These are phyloP conservation scores for Candida loeiensis DNA, from an alignment of 805 yeast species.

Conservation along the genomic window DNA sequence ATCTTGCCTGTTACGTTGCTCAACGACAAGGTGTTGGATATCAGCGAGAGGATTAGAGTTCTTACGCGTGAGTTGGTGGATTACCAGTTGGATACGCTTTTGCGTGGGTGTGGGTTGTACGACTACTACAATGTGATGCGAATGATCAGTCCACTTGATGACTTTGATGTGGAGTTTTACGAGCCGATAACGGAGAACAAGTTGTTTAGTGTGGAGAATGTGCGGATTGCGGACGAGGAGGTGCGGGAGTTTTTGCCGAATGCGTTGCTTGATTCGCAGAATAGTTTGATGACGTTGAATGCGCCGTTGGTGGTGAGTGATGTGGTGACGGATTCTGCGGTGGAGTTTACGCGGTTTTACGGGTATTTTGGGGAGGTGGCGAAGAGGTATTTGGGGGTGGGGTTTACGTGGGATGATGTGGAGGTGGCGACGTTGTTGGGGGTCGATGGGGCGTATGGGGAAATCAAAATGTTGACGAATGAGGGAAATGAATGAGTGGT, in stretches of 20 bases:
- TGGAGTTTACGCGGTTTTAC: conserved; percentile 48
- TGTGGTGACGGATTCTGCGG: conserved; percentile 48
- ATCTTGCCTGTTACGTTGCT: conserved; percentile 46
- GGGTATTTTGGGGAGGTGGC: conserved; percentile 36
- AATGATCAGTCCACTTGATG: conserved; percentile 67
- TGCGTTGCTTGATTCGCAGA: conserved; percentile 59
- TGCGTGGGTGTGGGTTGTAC: conserved; percentile 51
- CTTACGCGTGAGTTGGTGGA: conserved; percentile 39
- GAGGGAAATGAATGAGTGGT: neutral
- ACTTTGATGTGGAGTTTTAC: conserved; percentile 61
- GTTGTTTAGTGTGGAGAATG: conserved; percentile 43
- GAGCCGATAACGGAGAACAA: conserved; percentile 62
- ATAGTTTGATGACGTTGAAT: conserved; percentile 53
- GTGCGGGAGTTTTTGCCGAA: conserved; percentile 54
- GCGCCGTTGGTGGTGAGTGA: conserved; percentile 62
- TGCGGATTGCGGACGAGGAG: conserved; percentile 41
- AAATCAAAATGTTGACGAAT: conserved; percentile 9
- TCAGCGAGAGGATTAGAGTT: conserved; percentile 32
- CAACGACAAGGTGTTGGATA: conserved; percentile 31
- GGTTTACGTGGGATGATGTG: conserved; percentile 50
- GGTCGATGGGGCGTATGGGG: conserved; percentile 42
- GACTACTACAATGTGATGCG: conserved; percentile 62
- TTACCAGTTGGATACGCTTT: conserved; percentile 45
- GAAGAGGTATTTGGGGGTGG: conserved; percentile 30
- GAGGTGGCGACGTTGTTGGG: conserved; percentile 74